Evolutionary conservation across 495 filamentous ascomycete species (phyloP), one percentile per base, ranked within the genome.

Genomic region (Penicillium crystallinum): DNA sequence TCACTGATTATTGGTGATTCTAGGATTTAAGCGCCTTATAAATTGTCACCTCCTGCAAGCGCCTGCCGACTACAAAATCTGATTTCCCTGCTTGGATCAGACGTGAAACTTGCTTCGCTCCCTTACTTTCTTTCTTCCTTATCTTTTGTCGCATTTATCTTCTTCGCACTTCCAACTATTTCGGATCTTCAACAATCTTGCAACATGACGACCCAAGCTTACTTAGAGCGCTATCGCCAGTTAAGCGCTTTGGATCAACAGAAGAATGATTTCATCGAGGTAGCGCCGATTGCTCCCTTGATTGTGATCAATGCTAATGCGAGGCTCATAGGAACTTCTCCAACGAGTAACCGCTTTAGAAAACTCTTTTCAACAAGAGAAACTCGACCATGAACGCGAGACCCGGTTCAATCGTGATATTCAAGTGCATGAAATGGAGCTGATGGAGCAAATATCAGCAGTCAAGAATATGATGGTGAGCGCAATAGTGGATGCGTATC

Each of bases 391-490:
- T 68, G 71, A 77, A 47, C 73, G 77, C 31, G 77, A 80, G 55
- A 77, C 70, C n/a, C 76, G 74, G 37, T 80, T 76, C 64, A 80
- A 80, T 58, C 70, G 77, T 21, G 77, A 80, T 50, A 71, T 77
- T 48, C 77, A 80, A 51, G 56, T 76, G 31, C 74, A 76, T 53
- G 77, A 80, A 56, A 75, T 77, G 59, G 68, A 77, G 52, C 60
- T 80, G 58, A 76, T 77, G 69, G 66, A 78, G 12, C 73, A 80
- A 59, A 67, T 80, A 54, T 70, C 72, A 34, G 69, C 69, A 57
- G 68, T 71, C 48, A 76, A 76, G 56, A 65, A 62, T 56, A 69
- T 77, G 46, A 79, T 79, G 75, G 77, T 80, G 56, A 68, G 62
- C 49, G 45, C 43, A 46, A 37, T 25, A 17, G 40, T 31, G 49